Percentiles rank a stretch among this genome's conserved stretches.
These are phyloP conservation scores for Alliaria petiolata DNA, from an alignment of 345 rosid species.

Conservation along the genomic window DNA sequence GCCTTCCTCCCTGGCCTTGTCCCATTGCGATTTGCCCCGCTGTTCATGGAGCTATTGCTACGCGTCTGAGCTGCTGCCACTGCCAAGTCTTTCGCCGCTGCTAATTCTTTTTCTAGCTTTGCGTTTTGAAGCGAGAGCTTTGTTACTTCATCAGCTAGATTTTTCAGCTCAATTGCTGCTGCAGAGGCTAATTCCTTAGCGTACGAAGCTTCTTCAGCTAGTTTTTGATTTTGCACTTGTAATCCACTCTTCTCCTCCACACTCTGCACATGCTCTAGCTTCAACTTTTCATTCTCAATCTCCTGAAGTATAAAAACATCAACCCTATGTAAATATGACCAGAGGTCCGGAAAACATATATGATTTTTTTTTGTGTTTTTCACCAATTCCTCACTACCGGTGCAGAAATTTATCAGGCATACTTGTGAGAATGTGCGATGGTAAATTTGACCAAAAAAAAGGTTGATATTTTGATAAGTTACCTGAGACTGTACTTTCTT, in stretches of 20 bases:
- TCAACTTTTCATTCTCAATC: slow-evolving; percentile 72
- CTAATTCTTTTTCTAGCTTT: slow-evolving; percentile 73
- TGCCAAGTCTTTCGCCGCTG: slow-evolving; percentile 59
- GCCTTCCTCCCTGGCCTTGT: slow-evolving; percentile 69
- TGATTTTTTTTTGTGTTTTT: neutral
- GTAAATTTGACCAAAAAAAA: neutral
- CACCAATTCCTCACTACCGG: neutral
- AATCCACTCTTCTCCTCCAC: slow-evolving; percentile 84
- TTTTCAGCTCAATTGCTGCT: slow-evolving; percentile 96
- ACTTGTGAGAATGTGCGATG: neutral
- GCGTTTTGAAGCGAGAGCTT: slow-evolving; percentile 75
- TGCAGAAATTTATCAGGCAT: slow-evolving; percentile 1
- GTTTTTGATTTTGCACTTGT: slow-evolving; percentile 70
- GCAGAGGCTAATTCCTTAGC: slow-evolving; percentile 97
- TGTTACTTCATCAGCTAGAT: slow-evolving; percentile 88
- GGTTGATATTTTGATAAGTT: slow-evolving; percentile 5
- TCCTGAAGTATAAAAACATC: slow-evolving; percentile 43
- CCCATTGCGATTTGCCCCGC: slow-evolving; percentile 53
- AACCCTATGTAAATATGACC: neutral
- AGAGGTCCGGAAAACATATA: neutral
- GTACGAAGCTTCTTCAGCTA: slow-evolving; percentile 92
- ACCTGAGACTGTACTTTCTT: slow-evolving; percentile 85
- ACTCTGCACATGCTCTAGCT: slow-evolving; percentile 64
- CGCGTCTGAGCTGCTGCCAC: slow-evolving; percentile 45
- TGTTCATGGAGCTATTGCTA: slow-evolving; percentile 50